These are phyloP conservation scores for Globisporangium takayamanum DNA, from an alignment of 352 stramenopile species.

Conservation along the genomic window DNA sequence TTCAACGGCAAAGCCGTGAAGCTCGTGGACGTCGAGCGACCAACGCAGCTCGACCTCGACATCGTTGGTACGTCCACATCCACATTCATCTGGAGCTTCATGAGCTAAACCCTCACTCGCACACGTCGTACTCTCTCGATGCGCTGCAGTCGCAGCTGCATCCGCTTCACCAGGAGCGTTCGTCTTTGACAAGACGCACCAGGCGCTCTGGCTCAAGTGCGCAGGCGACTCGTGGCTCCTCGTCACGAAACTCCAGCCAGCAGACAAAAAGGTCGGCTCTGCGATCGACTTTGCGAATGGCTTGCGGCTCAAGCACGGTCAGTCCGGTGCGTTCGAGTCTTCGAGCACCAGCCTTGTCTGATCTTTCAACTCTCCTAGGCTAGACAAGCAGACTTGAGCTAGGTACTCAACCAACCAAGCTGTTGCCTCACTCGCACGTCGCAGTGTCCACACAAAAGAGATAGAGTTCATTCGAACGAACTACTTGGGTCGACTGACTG, in stretches of 20 bases:
- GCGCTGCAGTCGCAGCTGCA: not conserved
- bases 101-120: not conserved
- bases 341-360: not conserved
- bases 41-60: constrained; percentile 32
- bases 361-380: no score
- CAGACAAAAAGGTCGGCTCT: constrained; percentile 49
- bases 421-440: no score
- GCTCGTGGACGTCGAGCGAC: constrained; percentile 50
- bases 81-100: not conserved
- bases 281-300: constrained; percentile 81
- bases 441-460: no score
- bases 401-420: no score
- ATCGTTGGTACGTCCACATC: constrained; percentile 1
- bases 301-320: constrained; percentile 59
- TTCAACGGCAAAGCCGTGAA: constrained; percentile 68
- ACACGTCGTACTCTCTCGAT: not conserved
- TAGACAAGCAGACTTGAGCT: no score
- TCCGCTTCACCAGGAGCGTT: constrained; percentile 28
- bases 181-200: constrained; percentile 69
- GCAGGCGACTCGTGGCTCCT: constrained; percentile 48
- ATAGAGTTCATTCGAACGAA: no score
- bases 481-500: no score
- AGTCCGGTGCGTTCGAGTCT: constrained; percentile 37
- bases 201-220: constrained; percentile 70
- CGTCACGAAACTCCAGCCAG: constrained; percentile 62